Conservation (phyloP, 176 grass and related monocot genomes). For the Musa beccarii region DNA sequence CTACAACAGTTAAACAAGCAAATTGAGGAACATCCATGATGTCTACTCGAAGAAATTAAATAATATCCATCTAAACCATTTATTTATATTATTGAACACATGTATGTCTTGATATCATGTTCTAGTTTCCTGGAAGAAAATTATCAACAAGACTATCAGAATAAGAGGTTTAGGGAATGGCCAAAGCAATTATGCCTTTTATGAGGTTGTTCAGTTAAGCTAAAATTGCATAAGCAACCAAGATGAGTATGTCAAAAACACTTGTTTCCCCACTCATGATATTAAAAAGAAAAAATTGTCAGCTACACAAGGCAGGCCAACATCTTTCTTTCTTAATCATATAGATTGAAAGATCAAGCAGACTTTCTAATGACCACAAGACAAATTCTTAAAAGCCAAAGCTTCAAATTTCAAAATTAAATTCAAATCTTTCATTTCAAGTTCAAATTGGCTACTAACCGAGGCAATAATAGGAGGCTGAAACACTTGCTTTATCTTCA, state of each 20-base stretch:
- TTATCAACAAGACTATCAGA: neutral
- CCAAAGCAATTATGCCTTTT: neutral
- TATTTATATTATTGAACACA: neutral
- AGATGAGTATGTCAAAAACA: neutral
- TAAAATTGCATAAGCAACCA: neutral
- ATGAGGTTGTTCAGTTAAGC: neutral
- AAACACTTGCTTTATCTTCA: conserved; percentile 29
- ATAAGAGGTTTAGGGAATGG: no score
- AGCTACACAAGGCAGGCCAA: neutral
- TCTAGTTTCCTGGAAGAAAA: neutral
- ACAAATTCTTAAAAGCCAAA: neutral
- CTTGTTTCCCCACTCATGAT: neutral
- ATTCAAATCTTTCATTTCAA: neutral
- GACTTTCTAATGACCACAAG: neutral
- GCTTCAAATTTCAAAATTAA: neutral
- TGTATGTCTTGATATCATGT: neutral
- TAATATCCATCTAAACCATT: neutral
- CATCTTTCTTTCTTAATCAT: neutral
- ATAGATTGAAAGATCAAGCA: neutral
- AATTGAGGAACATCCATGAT: neutral
- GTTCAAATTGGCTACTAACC: conserved; percentile 3
- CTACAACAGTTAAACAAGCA: neutral
- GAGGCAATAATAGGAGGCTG: conserved; percentile 25
- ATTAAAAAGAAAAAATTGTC: neutral
- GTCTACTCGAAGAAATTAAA: neutral